Conservation (phyloP, 2,329 filamentous ascomycete species). For the Colletotrichum neosansevieriae region DNA sequence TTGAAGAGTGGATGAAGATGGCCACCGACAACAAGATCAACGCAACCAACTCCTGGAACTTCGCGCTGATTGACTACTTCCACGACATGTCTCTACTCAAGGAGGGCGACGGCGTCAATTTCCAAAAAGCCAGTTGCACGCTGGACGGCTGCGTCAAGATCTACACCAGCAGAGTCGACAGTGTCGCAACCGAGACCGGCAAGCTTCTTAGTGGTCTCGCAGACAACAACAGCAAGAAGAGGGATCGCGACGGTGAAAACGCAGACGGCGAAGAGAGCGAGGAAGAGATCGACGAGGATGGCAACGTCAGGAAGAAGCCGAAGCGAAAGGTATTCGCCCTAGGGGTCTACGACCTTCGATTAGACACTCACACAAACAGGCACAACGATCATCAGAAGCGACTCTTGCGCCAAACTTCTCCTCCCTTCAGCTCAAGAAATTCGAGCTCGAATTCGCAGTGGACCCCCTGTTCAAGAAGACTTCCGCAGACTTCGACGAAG, state of each 20-base stretch:
- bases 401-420: conserved; percentile 91
- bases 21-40: conserved; percentile 99
- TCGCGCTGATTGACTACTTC: conserved; percentile 99
- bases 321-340: conserved; percentile 77
- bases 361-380: conserved; percentile 51
- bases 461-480: conserved; percentile 99
- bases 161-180: conserved; percentile 98
- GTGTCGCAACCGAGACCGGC: conserved; percentile 96
- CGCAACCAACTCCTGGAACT: conserved; percentile 98
- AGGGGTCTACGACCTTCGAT: not conserved
- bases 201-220: conserved; percentile 94
- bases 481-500: conserved; percentile 97
- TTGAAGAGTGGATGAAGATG: conserved; percentile 99
- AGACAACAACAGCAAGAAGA: conserved; percentile 84
- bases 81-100: conserved; percentile 98
- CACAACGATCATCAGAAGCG: conserved; percentile 87
- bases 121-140: conserved; percentile 97
- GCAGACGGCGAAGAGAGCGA: conserved; percentile 77
- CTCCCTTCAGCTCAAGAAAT: conserved; percentile 93
- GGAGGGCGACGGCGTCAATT: conserved; percentile 97
- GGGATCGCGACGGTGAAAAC: conserved; percentile 72
- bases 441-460: conserved; percentile 95
- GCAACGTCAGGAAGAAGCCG: conserved; percentile 70
- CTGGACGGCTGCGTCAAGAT: conserved; percentile 99
- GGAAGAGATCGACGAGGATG: conserved; percentile 72